A percentile compares a stretch with the other conserved stretches of the same genome.
phyloP scores from a whole-genome alignment of 139 green algal species.

The Microglena sp. region DNA sequence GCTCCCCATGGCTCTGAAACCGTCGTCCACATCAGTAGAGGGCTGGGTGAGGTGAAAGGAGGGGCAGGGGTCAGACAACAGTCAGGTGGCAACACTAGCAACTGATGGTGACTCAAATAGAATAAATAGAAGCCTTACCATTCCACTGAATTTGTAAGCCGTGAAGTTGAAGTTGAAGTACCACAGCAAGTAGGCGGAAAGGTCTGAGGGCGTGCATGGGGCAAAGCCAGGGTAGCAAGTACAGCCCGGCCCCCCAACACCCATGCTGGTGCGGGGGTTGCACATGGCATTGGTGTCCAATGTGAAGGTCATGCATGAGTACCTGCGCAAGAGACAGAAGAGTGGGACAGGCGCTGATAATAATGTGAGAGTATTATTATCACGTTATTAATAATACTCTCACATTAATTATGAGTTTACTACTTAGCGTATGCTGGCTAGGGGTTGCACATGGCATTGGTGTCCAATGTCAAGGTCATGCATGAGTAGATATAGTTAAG shows the following conservation, averaged over 20 bases:
- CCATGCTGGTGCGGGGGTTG: slow-evolving; percentile 7
- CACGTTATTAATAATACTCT: too few relatives aligned
- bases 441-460: not conserved
- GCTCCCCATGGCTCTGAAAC: not conserved
- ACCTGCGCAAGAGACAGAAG: too few relatives aligned
- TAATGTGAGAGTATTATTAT: too few relatives aligned
- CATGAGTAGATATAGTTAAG: too few relatives aligned
- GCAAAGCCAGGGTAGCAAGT: not conserved
- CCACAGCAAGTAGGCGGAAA: not conserved
- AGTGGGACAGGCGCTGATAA: too few relatives aligned
- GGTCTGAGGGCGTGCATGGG: not conserved
- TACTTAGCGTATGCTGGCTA: too few relatives aligned
- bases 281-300: not conserved
- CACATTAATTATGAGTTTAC: too few relatives aligned
- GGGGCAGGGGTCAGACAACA: too few relatives aligned
- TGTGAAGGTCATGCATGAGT: slow-evolving; percentile 6
- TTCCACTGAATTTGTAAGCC: not conserved
- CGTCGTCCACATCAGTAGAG: not conserved
- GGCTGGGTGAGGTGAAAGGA: too few relatives aligned
- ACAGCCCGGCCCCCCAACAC: not conserved
- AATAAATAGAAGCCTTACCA: too few relatives aligned
- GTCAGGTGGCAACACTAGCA: too few relatives aligned
- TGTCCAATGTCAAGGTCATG: slow-evolving; percentile 1
- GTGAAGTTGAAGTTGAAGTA: slow-evolving; percentile 5
- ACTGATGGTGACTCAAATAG: too few relatives aligned